These are phyloP conservation scores for Candida patagonica DNA, from an alignment of 805 yeast genomes.

Conservation along the genomic window DNA sequence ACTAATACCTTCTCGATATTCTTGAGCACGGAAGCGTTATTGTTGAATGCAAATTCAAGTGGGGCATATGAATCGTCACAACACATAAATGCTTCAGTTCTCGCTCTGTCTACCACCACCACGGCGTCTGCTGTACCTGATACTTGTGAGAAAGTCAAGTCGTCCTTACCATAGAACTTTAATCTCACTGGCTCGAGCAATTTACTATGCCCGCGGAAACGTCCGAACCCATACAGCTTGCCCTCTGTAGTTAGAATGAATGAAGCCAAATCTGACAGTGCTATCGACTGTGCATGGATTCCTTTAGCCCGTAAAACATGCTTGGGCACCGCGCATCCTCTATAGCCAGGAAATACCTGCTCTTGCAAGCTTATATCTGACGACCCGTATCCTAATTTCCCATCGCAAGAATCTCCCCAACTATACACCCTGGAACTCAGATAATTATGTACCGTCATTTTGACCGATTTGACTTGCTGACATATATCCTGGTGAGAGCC, in stretches of 20 bases:
- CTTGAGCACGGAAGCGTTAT: too few species aligned
- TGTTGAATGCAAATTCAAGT: too few species aligned
- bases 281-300: not conserved
- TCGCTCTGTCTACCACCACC: not conserved
- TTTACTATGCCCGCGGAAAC: not conserved
- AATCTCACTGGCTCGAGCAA: too few species aligned
- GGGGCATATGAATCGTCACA: too few species aligned
- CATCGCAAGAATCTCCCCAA: conserved; percentile 1
- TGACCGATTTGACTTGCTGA: too few species aligned
- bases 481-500: not conserved
- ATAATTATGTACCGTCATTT: not conserved
- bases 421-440: not conserved
- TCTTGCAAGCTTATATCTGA: too few species aligned
- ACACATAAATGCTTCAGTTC: too few species aligned
- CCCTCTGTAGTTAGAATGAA: not conserved
- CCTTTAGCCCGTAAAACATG: not conserved
- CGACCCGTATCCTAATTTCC: not conserved
- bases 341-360: too few species aligned
- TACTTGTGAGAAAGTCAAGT: too few species aligned
- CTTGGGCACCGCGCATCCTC: not conserved
- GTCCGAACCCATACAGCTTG: not conserved
- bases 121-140: too few species aligned
- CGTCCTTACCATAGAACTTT: not conserved
- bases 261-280: not conserved
- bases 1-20: too few species aligned